Conservation (phyloP, 192 early-diverging fungal species). For the Phlyctochytrium arcticum region DNA sequence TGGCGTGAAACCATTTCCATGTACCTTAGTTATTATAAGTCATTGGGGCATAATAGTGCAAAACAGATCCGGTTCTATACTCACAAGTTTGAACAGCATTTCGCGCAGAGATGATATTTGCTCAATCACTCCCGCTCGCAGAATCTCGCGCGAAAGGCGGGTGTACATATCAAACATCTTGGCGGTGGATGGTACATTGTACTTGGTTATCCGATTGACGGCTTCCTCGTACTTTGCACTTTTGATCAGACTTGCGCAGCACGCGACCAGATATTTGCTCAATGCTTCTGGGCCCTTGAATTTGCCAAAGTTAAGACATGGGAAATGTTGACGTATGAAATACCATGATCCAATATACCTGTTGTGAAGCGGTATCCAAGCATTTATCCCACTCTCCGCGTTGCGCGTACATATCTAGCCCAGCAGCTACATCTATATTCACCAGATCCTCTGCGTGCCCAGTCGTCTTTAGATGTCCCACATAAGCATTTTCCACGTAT, state of each 20-base stretch:
- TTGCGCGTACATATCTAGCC: constrained; percentile 52
- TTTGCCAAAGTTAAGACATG: background rate
- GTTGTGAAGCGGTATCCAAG: constrained; percentile 43
- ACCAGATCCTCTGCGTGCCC: constrained; percentile 54
- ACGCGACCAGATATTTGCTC: constrained; percentile 46
- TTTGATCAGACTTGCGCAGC: constrained; percentile 31
- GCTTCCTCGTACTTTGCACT: constrained; percentile 42
- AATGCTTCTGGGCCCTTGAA: constrained; percentile 38
- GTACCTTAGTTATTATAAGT: constrained; percentile 5
- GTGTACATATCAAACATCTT: constrained; percentile 41
- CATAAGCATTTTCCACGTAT: constrained; percentile 53
- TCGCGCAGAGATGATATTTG: constrained; percentile 35
- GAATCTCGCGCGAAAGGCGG: constrained; percentile 35
- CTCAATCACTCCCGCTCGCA: constrained; percentile 19
- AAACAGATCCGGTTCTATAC: background rate
- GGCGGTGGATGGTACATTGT: constrained; percentile 34
- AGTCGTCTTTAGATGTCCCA: constrained; percentile 48
- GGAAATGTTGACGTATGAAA: background rate
- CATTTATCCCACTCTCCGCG: constrained; percentile 62
- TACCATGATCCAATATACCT: constrained; percentile 20
- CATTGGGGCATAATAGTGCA: background rate
- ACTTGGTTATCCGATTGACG: constrained; percentile 32
- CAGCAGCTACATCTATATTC: constrained; percentile 50
- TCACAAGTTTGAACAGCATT: constrained; percentile 50
- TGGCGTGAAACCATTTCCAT: constrained; percentile 15